These are phyloP conservation scores for Medicago arabica DNA, from an alignment of 306 rosid species.

Conservation along the genomic window DNA sequence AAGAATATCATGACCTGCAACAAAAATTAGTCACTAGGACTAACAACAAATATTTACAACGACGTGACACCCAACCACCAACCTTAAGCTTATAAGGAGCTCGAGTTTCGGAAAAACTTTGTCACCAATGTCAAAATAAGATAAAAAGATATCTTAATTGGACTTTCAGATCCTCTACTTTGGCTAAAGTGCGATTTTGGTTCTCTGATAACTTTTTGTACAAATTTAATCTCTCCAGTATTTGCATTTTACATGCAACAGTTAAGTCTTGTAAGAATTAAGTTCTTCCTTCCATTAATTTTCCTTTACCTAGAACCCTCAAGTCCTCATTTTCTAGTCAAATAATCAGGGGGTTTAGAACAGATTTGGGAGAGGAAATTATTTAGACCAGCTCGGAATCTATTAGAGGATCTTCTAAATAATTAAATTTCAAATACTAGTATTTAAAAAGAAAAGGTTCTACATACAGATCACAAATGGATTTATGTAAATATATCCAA, in stretches of 20 bases:
- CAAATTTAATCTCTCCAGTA: not conserved
- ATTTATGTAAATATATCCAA: too few relatives aligned
- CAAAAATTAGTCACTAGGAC: constrained; percentile 32
- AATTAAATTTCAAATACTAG: too few relatives aligned
- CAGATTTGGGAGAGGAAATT: too few relatives aligned
- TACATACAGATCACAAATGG: too few relatives aligned
- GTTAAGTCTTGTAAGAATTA: not conserved
- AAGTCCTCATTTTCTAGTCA: too few relatives aligned
- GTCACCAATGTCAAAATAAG: constrained; percentile 8
- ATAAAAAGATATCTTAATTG: not conserved
- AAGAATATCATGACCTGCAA: constrained; percentile 86
- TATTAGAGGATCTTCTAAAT: too few relatives aligned
- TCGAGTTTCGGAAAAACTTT: constrained; percentile 25
- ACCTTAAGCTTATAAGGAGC: constrained; percentile 14
- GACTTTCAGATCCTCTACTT: not conserved
- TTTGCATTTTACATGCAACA: not conserved
- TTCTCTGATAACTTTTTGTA: not conserved
- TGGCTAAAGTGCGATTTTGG: not conserved
- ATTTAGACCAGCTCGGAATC: too few relatives aligned
- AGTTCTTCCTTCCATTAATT: too few relatives aligned
- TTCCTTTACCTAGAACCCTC: too few relatives aligned
- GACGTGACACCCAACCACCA: constrained; percentile 10
- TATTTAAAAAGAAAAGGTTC: too few relatives aligned
- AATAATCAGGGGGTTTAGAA: too few relatives aligned
- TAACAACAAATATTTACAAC: constrained; percentile 33